phyloP scores from a whole-genome alignment of 805 yeast species.

The Pichia paraexigua region DNA sequence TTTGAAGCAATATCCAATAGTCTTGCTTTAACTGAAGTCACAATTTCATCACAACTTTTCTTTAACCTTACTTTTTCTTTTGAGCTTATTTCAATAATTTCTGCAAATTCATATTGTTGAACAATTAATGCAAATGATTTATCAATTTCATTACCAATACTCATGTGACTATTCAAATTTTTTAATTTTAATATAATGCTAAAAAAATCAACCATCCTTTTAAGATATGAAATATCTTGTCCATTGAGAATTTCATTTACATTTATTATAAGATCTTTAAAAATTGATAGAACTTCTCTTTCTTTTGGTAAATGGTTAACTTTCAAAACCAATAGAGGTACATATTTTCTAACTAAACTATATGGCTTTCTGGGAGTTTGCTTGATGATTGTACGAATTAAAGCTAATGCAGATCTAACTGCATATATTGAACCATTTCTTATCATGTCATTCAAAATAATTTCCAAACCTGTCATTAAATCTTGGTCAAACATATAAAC shows the following conservation, averaged over 20 bases:
- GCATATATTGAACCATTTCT: conserved; percentile 8
- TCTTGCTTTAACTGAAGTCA: neutral
- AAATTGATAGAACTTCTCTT: conserved; percentile 5
- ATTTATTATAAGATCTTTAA: conserved; percentile 11
- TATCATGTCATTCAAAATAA: conserved; percentile 16
- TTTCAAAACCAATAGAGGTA: conserved; percentile 12
- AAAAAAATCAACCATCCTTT: conserved; percentile 10
- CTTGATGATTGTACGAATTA: conserved; percentile 5
- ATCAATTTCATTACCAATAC: neutral
- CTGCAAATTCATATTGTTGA: conserved; percentile 5
- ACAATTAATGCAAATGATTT: conserved; percentile 1
- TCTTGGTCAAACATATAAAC: conserved; percentile 23
- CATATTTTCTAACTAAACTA: conserved; percentile 11
- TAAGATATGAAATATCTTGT: conserved; percentile 7
- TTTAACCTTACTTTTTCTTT: conserved; percentile 5
- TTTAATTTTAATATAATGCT: conserved; percentile 12
- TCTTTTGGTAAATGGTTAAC: conserved; percentile 10
- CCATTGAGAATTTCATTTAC: conserved; percentile 6
- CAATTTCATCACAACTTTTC: conserved; percentile 4
- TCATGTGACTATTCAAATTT: neutral
- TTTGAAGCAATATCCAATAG: neutral
- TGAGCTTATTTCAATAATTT: neutral
- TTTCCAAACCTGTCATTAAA: conserved; percentile 17
- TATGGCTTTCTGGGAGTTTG: conserved; percentile 15
- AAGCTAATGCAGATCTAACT: conserved; percentile 5